Evolutionary conservation across 2,329 filamentous ascomycete species (phyloP), one percentile per base, ranked within the genome.

Genomic region (Ophiostoma himal-ulmi): DNA sequence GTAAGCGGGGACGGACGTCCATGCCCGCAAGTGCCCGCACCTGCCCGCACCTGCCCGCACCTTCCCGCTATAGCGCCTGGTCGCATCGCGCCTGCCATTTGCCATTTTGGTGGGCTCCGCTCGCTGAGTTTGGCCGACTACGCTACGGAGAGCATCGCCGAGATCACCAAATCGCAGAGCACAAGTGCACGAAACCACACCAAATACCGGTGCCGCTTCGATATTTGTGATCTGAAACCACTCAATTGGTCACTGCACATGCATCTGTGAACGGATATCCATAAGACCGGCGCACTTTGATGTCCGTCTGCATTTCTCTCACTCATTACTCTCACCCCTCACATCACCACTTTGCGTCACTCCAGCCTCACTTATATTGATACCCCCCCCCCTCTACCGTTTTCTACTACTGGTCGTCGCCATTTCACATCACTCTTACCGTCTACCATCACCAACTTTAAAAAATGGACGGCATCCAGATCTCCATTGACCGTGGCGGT

Each of bases 401-500:
- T 64, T 39, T 39, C 11, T 22, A 22, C 17, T 6, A 14, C 4
- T 39, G 5, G 5, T n/a, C 26, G 20, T 6, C 57, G 1, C 1
- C 30, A 30, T 30, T 30, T 39, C 37, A 39, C 37, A 39, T 39
- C 37, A 13, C 37, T 39, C 10, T 36, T 1, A 8, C 36, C 6
- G 20, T 6, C 34, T 13, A 5, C 11, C 11, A 62, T 26, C 10
- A 13, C 20, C 11, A 11, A 3, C 36, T 5, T 0, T 34, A 37
- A 67, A n/a, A 1, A 67, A 67, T 67, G 65, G 36, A n/a, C 37
- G 65, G 65, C 65, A 67, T 67, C 8, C 37, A 67, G 13, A 74
- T 69, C 71, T 71, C 34, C 65, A 71, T 71, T 54, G 70, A 71
- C 37, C 70, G 70, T 4, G 69, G 71, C 1, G 73, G 73, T 30